Conservation (phyloP, 805 yeast species). For the Saturnispora bothae region DNA sequence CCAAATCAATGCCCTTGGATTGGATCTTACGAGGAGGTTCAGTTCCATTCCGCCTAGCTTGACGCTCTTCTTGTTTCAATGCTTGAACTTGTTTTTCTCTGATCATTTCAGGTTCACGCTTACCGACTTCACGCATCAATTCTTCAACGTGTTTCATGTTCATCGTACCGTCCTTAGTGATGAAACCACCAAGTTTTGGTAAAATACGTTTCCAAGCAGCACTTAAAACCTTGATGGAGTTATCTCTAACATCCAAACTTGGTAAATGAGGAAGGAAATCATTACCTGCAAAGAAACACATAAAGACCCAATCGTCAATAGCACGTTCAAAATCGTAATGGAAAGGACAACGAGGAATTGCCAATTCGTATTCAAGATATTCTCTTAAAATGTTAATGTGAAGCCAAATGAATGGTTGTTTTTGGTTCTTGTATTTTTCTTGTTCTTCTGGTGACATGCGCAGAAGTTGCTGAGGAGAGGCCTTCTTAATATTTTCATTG, state of each 20-base stretch:
- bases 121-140: conserved; percentile 52
- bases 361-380: conserved; percentile 73
- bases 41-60: conserved; percentile 46
- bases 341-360: conserved; percentile 57
- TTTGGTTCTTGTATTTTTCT: conserved; percentile 33
- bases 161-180: conserved; percentile 84
- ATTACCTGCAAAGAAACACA: conserved; percentile 98
- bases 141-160: conserved; percentile 68
- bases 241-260: conserved; percentile 87
- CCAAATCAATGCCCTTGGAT: conserved; percentile 66
- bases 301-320: conserved; percentile 96
- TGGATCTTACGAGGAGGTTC: conserved; percentile 34
- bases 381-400: conserved; percentile 83
- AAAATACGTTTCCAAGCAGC: conserved; percentile 72
- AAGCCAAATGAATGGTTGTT: conserved; percentile 89
- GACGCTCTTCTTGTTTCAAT: conserved; percentile 52
- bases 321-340: conserved; percentile 88
- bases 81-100: conserved; percentile 60
- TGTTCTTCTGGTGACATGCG: conserved; percentile 53
- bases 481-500: conserved; percentile 50
- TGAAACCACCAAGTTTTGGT: conserved; percentile 58
- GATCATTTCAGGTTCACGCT: conserved; percentile 72
- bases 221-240: conserved; percentile 75
- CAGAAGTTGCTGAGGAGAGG: conserved; percentile 35
- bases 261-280: conserved; percentile 97